Percentiles rank a stretch among this genome's conserved stretches.
Evolutionary conservation across 108 stramenopile species (phyloP).

Genomic region (Skeletonema marinoi): DNA sequence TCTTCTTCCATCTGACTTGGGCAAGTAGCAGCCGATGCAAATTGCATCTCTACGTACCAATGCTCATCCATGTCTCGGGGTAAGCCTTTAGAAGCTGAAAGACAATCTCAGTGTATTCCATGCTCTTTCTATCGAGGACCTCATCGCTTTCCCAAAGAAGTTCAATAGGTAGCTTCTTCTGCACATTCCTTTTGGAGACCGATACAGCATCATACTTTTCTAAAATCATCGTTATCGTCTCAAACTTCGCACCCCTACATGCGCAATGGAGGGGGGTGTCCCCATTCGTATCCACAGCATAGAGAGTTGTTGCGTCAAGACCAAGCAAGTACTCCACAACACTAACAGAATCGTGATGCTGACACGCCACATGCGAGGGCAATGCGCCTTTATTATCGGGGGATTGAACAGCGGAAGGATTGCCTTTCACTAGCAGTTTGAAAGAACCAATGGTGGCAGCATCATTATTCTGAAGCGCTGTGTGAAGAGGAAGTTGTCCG

Average conservation of each 20-base stretch:
- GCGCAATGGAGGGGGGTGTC: not conserved
- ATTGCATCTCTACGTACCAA: too few relatives aligned
- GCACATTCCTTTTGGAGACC: not conserved
- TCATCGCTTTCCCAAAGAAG: not conserved
- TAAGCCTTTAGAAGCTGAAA: not conserved
- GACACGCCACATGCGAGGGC: not conserved
- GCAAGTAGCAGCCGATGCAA: too few relatives aligned
- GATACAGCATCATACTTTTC: not conserved
- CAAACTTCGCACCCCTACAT: not conserved
- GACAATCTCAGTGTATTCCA: not conserved
- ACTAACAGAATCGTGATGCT: not conserved
- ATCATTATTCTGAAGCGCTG: not conserved
- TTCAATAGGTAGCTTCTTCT: not conserved
- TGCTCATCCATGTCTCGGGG: not conserved
- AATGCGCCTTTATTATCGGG: not conserved
- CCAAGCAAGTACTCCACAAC: not conserved
- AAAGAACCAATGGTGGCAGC: not conserved
- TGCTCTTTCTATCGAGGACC: not conserved
- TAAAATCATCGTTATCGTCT: not conserved
- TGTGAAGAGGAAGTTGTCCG: not conserved
- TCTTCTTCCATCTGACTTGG: too few relatives aligned
- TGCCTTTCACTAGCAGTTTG: constrained; percentile 1
- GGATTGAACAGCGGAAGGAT: not conserved
- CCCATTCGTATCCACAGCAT: not conserved
- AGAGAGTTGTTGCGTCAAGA: not conserved